Conservation (phyloP, 2,329 filamentous ascomycete genomes). For the Myriosclerotinia duriaeana region DNA sequence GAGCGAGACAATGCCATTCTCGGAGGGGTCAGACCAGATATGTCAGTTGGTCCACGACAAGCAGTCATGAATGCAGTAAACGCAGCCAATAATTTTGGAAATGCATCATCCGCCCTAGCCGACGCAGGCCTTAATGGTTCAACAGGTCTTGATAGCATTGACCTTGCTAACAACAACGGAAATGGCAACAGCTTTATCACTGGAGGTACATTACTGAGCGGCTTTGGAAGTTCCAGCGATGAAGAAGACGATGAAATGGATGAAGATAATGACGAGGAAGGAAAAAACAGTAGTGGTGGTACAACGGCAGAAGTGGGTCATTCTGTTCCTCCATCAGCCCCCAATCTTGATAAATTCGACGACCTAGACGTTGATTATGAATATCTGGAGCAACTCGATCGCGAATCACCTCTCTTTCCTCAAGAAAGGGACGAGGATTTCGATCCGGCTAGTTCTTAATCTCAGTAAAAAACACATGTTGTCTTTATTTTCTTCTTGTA, state of each 20-base stretch:
- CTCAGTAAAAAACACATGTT: constrained; percentile 22
- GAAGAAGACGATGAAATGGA: constrained; percentile 96
- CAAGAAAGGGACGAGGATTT: constrained; percentile 44
- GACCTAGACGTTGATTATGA: constrained; percentile 42
- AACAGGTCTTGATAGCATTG: constrained; percentile 52
- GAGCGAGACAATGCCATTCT: constrained; percentile 98
- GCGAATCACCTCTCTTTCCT: constrained; percentile 41
- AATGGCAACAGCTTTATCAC: constrained; percentile 66
- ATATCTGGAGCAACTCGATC: constrained; percentile 42
- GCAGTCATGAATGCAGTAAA: constrained; percentile 58
- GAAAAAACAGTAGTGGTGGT: constrained; percentile 46
- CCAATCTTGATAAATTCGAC: constrained; percentile 42
- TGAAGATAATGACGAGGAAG: constrained; percentile 71
- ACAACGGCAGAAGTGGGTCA: constrained; percentile 56
- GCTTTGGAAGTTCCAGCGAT: constrained; percentile 92
- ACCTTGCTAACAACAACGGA: constrained; percentile 64
- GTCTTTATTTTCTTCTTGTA: constrained; percentile 21
- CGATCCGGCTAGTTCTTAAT: constrained; percentile 56
- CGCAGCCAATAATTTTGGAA: constrained; percentile 55
- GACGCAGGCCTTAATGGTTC: constrained; percentile 76
- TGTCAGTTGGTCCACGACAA: constrained; percentile 76
- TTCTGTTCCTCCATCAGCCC: constrained; percentile 41
- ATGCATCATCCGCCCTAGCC: constrained; percentile 65
- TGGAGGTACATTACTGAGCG: constrained; percentile 74
- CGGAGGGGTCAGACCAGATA: constrained; percentile 88